Base-by-base conservation (phyloP, 2,329 filamentous ascomycete species). In the Penicillium nordicum region DNA sequence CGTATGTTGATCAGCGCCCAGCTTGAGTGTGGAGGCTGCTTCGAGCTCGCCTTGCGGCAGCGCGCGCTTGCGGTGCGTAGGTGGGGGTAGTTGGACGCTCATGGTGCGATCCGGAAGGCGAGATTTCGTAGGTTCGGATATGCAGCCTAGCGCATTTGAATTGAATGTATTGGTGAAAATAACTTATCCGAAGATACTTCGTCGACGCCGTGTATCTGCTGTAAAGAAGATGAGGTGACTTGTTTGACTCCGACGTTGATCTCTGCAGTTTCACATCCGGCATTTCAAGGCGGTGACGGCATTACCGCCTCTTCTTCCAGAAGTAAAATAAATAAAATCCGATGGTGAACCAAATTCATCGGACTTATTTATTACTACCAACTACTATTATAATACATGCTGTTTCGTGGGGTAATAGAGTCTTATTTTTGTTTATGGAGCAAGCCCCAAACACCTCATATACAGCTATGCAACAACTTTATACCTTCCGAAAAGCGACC, bases 1-100 rank as follows among this genome's bases (percentile, higher is more conserved):
- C 63, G 95, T 92, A 69, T 93, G 82, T 67, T 95, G 86, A 77
- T 97, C 97, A 72, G 97, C 93, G 77, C 94, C 94, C 11, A 99
- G 88, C 73, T 88, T 89, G 62, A 97, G 85, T 53, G 86, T 85
- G 8, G 84, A 80, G 48, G 88, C 86, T 25, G 93, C 92, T 78
- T 97, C 92, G 75, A 97, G 93, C 73, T 96, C 92, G 71, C 72
- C 72, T 57, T 77, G 74, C 1, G 75, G 74, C 23, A 74, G 63
- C 37, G 68, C 65, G 63, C 75, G 74, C 60, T 76, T 74, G 69
- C 75, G 75, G 57, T 76, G 72, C 1, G 72, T 74, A 4, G 70
- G 50, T n/a, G 72, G 68, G 60, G 69, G 70, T 0, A 72, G 67
- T 63, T 70, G 66, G 34, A 73, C 58, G 57, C 65, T 73, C 71